Base-by-base conservation (phyloP, 306 rosid species). In the Biancaea sappan region DNA sequence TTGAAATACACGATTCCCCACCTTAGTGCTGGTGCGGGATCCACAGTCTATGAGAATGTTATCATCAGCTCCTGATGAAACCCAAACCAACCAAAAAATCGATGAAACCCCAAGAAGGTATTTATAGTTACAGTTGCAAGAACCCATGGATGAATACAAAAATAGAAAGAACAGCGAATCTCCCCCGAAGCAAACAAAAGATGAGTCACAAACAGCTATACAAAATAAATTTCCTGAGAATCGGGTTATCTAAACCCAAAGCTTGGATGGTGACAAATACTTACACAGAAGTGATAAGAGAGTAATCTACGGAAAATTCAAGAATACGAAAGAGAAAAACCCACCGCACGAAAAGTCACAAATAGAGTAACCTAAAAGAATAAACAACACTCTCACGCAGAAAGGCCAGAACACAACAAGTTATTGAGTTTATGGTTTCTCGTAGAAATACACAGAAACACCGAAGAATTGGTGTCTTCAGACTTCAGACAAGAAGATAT, bases 21-120 rank as follows among this genome's bases (percentile, higher is more conserved):
- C 83, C 26, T 73, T 65, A 19, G 35, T 63, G 63, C 78, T 78
- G 65, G 71, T 81, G 14, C 52, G 28, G 22, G 96, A 90, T 72
- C 93, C 96, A 86, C 91, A 90, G 41, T 86, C 87, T 47, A 90
- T 77, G 40, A 86, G 78, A 81, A 67, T 69, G 43, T 34, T 71
- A 59, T 85, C 91, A 21, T 14, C 53, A 56, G 72, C 81, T 44
- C 84, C 82, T 18, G 67, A 73, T 26, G 87, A 86, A 77, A 74
- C 78, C 57, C 81, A 71, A n/a, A 66, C 21, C 15, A 79, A 77
- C 40, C 34, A 81, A 53, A 84, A 51, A 59, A 73, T 69, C 32
- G 78, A 79, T 25, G 66, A 74, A 80, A 83, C 69, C 75, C 81
- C 54, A 38, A 62, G 1, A 22, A 88, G 26, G 77, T 77, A 73